Conservation (phyloP, 371 early-diverging fungal genomes). For the Rhizopus delemar region DNA sequence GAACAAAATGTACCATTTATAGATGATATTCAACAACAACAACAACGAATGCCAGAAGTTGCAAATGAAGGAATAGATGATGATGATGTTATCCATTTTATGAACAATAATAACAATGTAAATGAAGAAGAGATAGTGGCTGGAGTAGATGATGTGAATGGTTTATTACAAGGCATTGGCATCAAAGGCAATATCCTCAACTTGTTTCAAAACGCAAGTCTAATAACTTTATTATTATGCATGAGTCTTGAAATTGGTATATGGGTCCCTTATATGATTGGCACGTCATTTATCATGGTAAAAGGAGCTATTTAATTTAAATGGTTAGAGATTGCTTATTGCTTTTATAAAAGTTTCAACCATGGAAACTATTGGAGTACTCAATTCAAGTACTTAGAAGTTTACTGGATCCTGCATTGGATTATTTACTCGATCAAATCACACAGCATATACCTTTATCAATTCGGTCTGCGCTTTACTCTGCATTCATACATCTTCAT, state of each 20-base stretch:
- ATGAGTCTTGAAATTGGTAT: constrained; percentile 69
- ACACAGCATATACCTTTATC: background rate
- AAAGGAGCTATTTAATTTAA: constrained; percentile 37
- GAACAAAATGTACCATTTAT: background rate
- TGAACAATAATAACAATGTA: constrained; percentile 7
- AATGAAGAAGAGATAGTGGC: constrained; percentile 40
- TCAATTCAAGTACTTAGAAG: constrained; percentile 33
- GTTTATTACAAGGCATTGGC: constrained; percentile 86
- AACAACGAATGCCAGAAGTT: background rate
- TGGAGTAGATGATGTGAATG: constrained; percentile 74
- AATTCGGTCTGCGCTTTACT: background rate
- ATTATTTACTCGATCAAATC: constrained; percentile 2
- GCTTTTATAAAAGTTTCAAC: background rate
- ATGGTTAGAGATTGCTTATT: background rate
- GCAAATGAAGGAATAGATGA: constrained; percentile 15
- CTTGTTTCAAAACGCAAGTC: constrained; percentile 75
- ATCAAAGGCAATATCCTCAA: constrained; percentile 80
- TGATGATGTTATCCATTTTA: constrained; percentile 8
- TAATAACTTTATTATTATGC: constrained; percentile 74
- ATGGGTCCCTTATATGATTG: constrained; percentile 77
- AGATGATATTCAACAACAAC: background rate
- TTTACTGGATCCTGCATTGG: constrained; percentile 30
- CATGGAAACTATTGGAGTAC: background rate
- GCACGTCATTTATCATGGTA: constrained; percentile 50
- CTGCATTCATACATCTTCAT: constrained; percentile 1